Conservation (phyloP, 495 filamentous ascomycete species). For the Eremomyces bilateralis region DNA sequence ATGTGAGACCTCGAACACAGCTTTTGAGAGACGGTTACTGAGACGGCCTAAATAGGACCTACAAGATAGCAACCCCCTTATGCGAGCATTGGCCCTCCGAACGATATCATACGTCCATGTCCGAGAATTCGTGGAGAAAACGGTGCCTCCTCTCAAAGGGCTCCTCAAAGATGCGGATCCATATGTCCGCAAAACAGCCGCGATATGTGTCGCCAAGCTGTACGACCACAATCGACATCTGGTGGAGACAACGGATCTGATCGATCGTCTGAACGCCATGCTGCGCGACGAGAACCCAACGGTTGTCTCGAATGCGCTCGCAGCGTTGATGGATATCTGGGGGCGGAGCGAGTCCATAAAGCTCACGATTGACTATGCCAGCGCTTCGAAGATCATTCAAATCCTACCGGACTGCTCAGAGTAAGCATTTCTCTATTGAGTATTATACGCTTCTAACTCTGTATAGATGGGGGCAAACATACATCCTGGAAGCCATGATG, state of each 20-base stretch:
- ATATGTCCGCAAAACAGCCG: conserved; percentile 94
- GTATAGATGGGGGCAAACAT: conserved; percentile 88
- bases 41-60: conserved; percentile 42
- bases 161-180: conserved; percentile 77
- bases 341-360: conserved; percentile 94
- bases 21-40: conserved; percentile 1
- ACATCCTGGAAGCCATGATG: conserved; percentile 96
- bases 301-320: conserved; percentile 84
- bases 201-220: conserved; percentile 89
- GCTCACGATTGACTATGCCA: conserved; percentile 90
- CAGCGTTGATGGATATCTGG: conserved; percentile 93
- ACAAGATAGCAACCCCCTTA: conserved; percentile 79
- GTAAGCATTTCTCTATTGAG: conserved; percentile 28
- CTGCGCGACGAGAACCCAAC: conserved; percentile 92
- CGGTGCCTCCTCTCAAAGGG: conserved; percentile 59
- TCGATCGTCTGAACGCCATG: conserved; percentile 77
- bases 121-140: conserved; percentile 83
- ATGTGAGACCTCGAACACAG: conserved; percentile 27
- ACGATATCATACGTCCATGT: conserved; percentile 98
- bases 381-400: conserved; percentile 92
- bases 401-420: conserved; percentile 94
- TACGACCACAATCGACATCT: conserved; percentile 88
- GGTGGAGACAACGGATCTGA: conserved; percentile 78
- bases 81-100: conserved; percentile 76
- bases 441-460: conserved; percentile 1